Base-by-base conservation (phyloP, 139 green algal species). In the Coelastrella sp. region DNA sequence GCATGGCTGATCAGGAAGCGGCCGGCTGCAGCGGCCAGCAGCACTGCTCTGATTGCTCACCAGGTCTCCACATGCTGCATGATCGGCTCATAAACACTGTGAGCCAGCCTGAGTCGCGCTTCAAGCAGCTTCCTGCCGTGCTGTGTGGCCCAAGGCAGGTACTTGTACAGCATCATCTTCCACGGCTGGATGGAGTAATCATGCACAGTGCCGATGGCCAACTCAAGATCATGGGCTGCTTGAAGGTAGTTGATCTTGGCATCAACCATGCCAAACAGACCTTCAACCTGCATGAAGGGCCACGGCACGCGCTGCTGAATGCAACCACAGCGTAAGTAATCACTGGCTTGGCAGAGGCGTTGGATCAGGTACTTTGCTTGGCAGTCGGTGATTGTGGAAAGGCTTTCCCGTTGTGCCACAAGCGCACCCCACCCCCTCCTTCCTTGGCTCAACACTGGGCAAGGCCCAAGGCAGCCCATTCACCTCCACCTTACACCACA, bases 191-290 rank as follows among this genome's bases (percentile, higher is more conserved):
- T 58, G 4, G 70, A 22, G 85, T 90, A 27, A 72, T 82, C 35
- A 59, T 90, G 85, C 24, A 90, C 85, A 19, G 63, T 66, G 17
- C 85, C 58, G 56, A 90, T 89, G 49, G 72, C 85, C 0, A 75
- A 59, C 57, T 90, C 85, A 17, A 90, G 58, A 72, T 90, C 72
- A 7, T 74, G 60, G 20, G 82, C 82, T 17, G 20, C 60, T 63
- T 90, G 86, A 27, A 90, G 75, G 60, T 85, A 73, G 75, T 90
- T n/a, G 12, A 90, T 85, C 56, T 49, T 78, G 81, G 20, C 35
- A 6, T 15, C n/a, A 5, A 49, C n/a, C 86, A 90, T 90, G 20
- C 60, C 58, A 74, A 90, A 90, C 59, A 90, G 24, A 15, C 86
- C 86, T 74, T 90, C 86, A n/a, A 74, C 86, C 35, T n/a, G 65